Conservation (phyloP, 2,329 filamentous ascomycete genomes). For the Colletotrichum karsti region DNA sequence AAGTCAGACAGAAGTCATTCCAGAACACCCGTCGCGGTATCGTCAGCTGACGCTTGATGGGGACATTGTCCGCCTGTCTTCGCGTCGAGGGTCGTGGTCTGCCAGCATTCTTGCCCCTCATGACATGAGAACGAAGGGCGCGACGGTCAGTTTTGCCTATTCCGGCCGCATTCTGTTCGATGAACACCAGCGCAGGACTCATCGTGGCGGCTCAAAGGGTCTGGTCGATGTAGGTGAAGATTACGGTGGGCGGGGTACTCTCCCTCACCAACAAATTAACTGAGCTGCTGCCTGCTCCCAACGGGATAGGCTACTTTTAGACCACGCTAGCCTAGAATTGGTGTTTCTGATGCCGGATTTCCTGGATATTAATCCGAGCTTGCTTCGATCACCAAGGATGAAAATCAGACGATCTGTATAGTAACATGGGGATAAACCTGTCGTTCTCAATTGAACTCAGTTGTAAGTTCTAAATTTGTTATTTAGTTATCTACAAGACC, state of each 20-base stretch:
- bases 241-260: neutral
- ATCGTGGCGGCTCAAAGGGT: neutral
- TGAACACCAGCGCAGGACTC: neutral
- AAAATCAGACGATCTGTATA: neutral
- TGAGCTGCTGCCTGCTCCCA: neutral
- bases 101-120: conserved; percentile 17
- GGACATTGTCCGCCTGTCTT: neutral
- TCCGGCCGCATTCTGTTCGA: neutral
- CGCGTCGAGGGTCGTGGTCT: conserved; percentile 4
- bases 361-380: neutral
- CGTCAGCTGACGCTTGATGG: conserved; percentile 1
- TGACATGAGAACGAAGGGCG: conserved; percentile 6
- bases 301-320: neutral
- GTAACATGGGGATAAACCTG: neutral
- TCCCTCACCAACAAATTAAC: neutral
- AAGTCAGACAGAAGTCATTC: conserved; percentile 8
- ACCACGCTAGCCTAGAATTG: neutral
- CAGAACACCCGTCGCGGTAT: conserved; percentile 13
- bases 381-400: neutral
- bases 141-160: conserved; percentile 2
- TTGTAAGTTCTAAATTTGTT: neutral
- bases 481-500: neutral
- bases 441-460: neutral
- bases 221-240: neutral
- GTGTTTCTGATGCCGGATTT: neutral